Evolutionary conservation across 129 eudicot species (phyloP).

Genomic region (Chrysanthemum seticuspe): DNA sequence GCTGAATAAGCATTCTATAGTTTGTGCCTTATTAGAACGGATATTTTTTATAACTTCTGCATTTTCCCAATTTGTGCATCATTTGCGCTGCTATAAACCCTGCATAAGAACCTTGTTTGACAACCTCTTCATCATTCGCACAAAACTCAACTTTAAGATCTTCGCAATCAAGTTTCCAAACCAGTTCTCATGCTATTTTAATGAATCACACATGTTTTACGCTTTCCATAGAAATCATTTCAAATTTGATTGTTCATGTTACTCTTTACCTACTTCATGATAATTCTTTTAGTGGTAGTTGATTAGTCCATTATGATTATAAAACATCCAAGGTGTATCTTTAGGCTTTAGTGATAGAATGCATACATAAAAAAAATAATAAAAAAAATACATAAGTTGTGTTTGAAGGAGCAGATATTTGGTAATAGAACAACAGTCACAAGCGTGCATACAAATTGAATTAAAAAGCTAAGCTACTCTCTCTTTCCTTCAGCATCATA

Average conservation of each 20-base stretch:
- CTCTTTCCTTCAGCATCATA: background rate
- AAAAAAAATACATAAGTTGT: background rate
- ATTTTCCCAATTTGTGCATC: constrained; percentile 3
- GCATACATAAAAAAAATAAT: background rate
- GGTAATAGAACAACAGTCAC: background rate
- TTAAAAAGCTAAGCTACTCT: background rate
- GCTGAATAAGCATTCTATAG: background rate
- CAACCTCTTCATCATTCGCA: background rate
- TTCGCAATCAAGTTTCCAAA: constrained; percentile 8
- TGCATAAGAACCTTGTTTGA: constrained; percentile 9
- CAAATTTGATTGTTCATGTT: background rate
- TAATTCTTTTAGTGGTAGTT: constrained; percentile 3
- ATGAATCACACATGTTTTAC: constrained; percentile 7
- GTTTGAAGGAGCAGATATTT: constrained; percentile 1
- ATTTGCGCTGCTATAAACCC: background rate
- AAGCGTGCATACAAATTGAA: background rate
- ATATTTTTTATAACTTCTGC: too few species aligned
- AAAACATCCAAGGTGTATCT: constrained; percentile 1
- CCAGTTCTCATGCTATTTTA: background rate
- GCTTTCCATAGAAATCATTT: background rate
- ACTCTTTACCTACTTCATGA: background rate
- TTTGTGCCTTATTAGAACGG: constrained; percentile 13
- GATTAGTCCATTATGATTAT: background rate
- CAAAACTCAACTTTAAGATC: constrained; percentile 13
- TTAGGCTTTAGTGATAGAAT: constrained; percentile 10